A percentile compares a stretch with the other conserved stretches of the same genome.
Evolutionary conservation across 306 rosid genomes (phyloP).

Genomic region (Cucurbita pepo): DNA sequence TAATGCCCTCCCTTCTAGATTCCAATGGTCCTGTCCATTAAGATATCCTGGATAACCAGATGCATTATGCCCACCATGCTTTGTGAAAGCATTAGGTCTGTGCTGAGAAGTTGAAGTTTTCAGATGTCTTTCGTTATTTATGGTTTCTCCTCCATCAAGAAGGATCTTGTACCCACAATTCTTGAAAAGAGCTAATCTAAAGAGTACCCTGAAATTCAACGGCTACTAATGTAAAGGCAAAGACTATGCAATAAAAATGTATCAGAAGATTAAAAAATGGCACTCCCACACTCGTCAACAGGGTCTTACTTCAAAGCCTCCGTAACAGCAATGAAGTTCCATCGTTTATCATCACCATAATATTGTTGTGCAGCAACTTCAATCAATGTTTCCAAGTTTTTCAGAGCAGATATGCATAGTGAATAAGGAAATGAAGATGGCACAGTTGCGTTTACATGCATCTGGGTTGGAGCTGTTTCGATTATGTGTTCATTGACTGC

Average conservation of each 20-base stretch:
- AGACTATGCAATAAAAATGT: slow-evolving; percentile 3
- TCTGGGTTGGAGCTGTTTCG: slow-evolving; percentile 38
- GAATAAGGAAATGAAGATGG: slow-evolving; percentile 54
- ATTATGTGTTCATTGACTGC: slow-evolving; percentile 83
- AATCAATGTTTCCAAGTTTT: slow-evolving; percentile 78
- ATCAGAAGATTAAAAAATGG: slow-evolving; percentile 1
- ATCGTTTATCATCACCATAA: slow-evolving; percentile 74
- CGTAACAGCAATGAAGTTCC: slow-evolving; percentile 83
- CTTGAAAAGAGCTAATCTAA: slow-evolving; percentile 63
- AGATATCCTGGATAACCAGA: slow-evolving; percentile 24
- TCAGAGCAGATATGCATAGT: slow-evolving; percentile 72
- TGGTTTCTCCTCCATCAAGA: slow-evolving; percentile 65
- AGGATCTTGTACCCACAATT: slow-evolving; percentile 88
- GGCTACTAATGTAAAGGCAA: slow-evolving; percentile 3
- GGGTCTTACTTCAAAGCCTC: slow-evolving; percentile 74
- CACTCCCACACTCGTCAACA: slow-evolving; percentile 1
- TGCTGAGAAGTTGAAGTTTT: slow-evolving; percentile 24
- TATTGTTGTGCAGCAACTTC: slow-evolving; percentile 85
- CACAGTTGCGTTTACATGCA: slow-evolving; percentile 24
- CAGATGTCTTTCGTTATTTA: slow-evolving; percentile 25
- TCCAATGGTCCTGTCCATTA: slow-evolving; percentile 33
- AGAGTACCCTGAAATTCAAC: slow-evolving; percentile 53
- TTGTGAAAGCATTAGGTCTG: slow-evolving; percentile 9
- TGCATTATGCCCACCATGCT: slow-evolving; percentile 18
- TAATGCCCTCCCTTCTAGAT: slow-evolving; percentile 70